A percentile compares a stretch with the other conserved stretches of the same genome.
Evolutionary conservation across 176 grass and related monocot genomes (phyloP).

Genomic region (Phoenix roebelenii): DNA sequence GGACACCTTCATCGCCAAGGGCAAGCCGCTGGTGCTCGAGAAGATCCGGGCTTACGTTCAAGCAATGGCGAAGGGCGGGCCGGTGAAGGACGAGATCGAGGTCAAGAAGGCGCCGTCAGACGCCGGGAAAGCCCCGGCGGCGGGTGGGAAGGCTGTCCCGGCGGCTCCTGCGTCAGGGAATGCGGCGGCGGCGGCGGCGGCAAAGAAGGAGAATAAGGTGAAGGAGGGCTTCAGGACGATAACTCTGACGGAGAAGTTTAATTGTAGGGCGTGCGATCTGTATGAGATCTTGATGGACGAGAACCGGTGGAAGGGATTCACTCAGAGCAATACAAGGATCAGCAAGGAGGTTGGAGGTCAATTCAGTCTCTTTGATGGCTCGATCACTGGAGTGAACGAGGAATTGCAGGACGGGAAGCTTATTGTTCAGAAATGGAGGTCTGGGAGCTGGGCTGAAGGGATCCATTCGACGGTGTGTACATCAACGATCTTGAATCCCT

Average conservation of each 20-base stretch:
- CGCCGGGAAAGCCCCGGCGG: background rate
- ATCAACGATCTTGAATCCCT: background rate
- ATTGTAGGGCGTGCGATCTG: constrained; percentile 63
- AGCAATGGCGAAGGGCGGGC: constrained; percentile 74
- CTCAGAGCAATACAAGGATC: constrained; percentile 89
- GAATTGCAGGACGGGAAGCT: constrained; percentile 87
- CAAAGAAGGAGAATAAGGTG: constrained; percentile 16
- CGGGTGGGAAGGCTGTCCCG: background rate
- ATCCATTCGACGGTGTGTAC: constrained; percentile 50
- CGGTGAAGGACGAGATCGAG: constrained; percentile 75
- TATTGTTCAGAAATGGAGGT: constrained; percentile 90
- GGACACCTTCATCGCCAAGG: constrained; percentile 62
- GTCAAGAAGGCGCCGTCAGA: constrained; percentile 34
- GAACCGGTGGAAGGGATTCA: constrained; percentile 96
- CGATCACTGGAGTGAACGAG: constrained; percentile 72
- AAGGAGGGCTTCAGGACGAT: constrained; percentile 93
- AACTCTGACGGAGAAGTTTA: constrained; percentile 77
- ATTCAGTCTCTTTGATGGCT: constrained; percentile 89
- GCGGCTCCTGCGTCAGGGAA: constrained; percentile 10
- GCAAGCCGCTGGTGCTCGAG: constrained; percentile 63
- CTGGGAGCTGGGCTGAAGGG: constrained; percentile 76
- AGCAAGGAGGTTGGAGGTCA: constrained; percentile 82
- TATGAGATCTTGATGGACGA: constrained; percentile 98
- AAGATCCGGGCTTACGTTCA: constrained; percentile 69
- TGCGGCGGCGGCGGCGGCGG: constrained; percentile 21